A percentile compares a stretch with the other conserved stretches of the same genome.
Evolutionary conservation across 768 basidiomycete species (phyloP).

Genomic region (Podaxis sp.): DNA sequence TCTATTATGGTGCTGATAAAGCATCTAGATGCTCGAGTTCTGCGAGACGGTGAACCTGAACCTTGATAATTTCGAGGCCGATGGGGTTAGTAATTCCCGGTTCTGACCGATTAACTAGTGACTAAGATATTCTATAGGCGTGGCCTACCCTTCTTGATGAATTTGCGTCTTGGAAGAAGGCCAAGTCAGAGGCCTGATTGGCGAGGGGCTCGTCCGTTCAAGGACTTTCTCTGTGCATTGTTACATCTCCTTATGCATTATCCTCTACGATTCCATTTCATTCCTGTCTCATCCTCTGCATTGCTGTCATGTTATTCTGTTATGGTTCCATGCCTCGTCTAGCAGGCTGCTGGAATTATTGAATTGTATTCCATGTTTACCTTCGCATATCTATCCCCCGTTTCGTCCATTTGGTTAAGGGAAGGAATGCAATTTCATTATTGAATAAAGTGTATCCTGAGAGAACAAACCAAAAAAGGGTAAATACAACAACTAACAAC

Average conservation of each 20-base stretch:
- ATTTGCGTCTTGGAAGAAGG: slow-evolving; percentile 69
- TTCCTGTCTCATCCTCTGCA: neutral
- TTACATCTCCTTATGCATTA: neutral
- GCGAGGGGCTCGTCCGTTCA: neutral
- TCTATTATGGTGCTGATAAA: slow-evolving; percentile 10
- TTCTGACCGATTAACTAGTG: neutral
- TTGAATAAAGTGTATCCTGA: neutral
- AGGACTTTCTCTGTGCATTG: neutral
- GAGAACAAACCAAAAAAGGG: neutral
- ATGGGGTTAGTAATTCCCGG: slow-evolving; percentile 50
- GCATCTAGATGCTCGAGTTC: slow-evolving; percentile 71
- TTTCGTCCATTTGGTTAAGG: neutral
- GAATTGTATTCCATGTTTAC: neutral
- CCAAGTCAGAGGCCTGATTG: slow-evolving; percentile 1
- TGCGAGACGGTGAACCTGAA: slow-evolving; percentile 59
- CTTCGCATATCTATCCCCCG: neutral
- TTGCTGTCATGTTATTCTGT: neutral
- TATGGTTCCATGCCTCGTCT: neutral
- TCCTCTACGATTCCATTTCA: neutral
- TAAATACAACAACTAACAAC: slow-evolving; percentile 12
- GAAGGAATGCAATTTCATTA: neutral
- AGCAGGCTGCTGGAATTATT: neutral
- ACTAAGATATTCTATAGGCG: slow-evolving; percentile 44
- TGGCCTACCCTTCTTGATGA: slow-evolving; percentile 85
- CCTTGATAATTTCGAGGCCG: slow-evolving; percentile 69